phyloP scores from a whole-genome alignment of 805 yeast genomes.

The Lipomyces starkeyi region DNA sequence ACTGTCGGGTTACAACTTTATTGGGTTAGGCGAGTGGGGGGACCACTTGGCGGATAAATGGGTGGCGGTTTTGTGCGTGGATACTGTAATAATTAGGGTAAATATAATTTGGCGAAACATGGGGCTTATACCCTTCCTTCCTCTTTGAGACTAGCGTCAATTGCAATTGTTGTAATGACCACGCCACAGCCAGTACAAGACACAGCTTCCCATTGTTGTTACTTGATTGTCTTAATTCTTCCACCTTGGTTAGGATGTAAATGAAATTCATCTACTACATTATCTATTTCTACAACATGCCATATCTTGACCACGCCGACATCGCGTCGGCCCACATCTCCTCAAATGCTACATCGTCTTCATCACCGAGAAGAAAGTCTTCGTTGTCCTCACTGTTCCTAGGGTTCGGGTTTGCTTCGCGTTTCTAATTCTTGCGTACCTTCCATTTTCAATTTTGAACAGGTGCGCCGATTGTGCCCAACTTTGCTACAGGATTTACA shows the following conservation, averaged over 20 bases:
- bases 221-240: too few species aligned
- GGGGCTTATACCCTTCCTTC: conserved; percentile 3
- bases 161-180: not conserved
- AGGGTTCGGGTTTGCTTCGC: not conserved
- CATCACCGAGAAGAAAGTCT: not conserved
- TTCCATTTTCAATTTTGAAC: not conserved
- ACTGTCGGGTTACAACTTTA: too few species aligned
- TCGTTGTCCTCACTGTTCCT: not conserved
- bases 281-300: not conserved
- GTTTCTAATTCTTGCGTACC: not conserved
- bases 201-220: too few species aligned
- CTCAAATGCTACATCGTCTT: not conserved
- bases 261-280: not conserved
- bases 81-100: too few species aligned
- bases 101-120: not conserved
- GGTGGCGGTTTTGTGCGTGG: too few species aligned
- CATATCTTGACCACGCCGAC: not conserved
- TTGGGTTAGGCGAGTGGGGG: too few species aligned
- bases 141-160: conserved; percentile 5
- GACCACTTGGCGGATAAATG: too few species aligned
- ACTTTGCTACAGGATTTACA: not conserved
- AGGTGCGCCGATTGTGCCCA: conserved; percentile 7
- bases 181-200: conserved; percentile 3
- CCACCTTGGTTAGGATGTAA: not conserved
- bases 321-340: conserved; percentile 5